A percentile compares a stretch with the other conserved stretches of the same genome.
Conservation (phyloP, 169 alveolate species). For the Plasmodium knowlesi region DNA sequence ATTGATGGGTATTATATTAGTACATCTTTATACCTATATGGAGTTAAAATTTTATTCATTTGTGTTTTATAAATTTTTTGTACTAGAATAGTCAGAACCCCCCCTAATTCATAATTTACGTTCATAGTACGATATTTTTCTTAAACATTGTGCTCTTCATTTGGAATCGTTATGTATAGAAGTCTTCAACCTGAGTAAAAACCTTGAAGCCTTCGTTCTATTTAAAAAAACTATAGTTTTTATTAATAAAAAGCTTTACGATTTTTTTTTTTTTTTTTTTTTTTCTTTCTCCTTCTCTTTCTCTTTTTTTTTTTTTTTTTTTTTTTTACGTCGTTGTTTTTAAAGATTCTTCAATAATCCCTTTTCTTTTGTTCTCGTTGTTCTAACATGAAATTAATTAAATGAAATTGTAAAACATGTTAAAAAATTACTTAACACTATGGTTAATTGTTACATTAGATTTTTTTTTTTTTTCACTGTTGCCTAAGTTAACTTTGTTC, state of each 20-base stretch:
- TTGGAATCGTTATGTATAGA: background rate
- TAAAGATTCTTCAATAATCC: background rate
- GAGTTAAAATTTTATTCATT: background rate
- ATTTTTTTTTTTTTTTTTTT: background rate
- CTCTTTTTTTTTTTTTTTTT: background rate
- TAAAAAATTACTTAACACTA: background rate
- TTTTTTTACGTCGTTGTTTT: background rate
- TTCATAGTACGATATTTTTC: background rate
- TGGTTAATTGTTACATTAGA: background rate
- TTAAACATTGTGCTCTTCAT: background rate
- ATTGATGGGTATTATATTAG: conserved; percentile 2
- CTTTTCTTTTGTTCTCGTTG: background rate
- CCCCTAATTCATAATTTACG: background rate
- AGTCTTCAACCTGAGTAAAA: background rate
- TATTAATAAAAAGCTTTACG: background rate
- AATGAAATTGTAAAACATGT: background rate
- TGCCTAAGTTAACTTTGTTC: background rate
- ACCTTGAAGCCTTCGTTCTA: background rate
- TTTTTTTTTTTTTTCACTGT: background rate
- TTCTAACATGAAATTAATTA: background rate
- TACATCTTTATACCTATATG: background rate
- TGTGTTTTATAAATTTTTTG: background rate
- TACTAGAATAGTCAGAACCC: background rate
- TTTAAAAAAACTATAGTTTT: background rate
- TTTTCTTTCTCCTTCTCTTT: background rate